Conservation (phyloP, 345 rosid species). For the Pistacia integerrima region DNA sequence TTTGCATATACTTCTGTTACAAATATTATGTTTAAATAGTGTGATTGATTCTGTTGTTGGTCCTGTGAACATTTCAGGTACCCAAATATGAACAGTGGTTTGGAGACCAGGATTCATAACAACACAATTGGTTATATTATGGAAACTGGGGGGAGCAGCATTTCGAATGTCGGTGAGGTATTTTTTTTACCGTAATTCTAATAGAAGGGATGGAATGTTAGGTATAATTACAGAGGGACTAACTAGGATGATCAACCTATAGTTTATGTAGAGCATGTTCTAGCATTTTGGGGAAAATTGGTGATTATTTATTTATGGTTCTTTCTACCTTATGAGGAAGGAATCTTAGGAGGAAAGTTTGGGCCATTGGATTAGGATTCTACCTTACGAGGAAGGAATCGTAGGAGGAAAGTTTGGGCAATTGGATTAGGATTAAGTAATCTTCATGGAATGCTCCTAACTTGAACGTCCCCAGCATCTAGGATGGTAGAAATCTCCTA, state of each 20-base stretch:
- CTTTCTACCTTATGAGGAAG: neutral
- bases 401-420: neutral
- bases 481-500: neutral
- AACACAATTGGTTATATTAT: slow-evolving; percentile 26
- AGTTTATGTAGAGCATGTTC: neutral
- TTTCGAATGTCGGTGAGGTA: slow-evolving; percentile 44
- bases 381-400: no score
- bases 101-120: slow-evolving; percentile 38
- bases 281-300: neutral
- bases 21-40: neutral
- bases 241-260: neutral
- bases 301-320: neutral
- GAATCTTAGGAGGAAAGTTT: neutral
- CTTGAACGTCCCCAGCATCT: no score
- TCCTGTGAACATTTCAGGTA: slow-evolving; percentile 31
- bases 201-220: neutral
- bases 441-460: neutral
- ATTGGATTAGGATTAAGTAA: neutral
- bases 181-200: slow-evolving; percentile 6
- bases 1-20: neutral
- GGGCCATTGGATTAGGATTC: neutral
- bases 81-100: slow-evolving; percentile 26
- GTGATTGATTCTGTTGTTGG: neutral
- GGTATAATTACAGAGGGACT: neutral
- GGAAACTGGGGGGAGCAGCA: slow-evolving; percentile 33